Percentiles rank a stretch among this genome's conserved stretches.
Conservation (phyloP, 176 grass and related monocot genomes). For the Musa beccarii region DNA sequence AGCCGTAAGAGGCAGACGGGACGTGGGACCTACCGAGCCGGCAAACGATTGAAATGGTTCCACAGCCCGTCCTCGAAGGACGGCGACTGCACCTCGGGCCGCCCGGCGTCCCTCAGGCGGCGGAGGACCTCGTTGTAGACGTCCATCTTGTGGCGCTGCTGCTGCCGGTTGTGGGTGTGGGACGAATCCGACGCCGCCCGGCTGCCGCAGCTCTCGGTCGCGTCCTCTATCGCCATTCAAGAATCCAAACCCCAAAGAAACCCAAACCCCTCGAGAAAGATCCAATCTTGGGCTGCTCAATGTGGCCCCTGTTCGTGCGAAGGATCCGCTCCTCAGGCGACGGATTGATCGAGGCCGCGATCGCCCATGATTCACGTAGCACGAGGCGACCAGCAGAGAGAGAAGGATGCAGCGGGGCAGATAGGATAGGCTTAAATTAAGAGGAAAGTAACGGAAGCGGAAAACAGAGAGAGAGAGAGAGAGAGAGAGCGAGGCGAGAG, state of each 20-base stretch:
- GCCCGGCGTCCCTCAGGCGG: conserved; percentile 11
- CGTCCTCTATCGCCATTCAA: conserved; percentile 10
- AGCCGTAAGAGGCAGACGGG: neutral
- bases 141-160: conserved; percentile 18
- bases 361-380: conserved; percentile 1
- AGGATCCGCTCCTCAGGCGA: neutral
- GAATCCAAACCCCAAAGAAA: neutral
- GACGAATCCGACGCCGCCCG: conserved; percentile 11
- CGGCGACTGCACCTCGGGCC: conserved; percentile 14
- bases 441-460: neutral
- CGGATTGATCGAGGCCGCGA: neutral
- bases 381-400: too few relatives aligned
- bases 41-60: conserved; percentile 21
- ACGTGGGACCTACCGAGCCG: neutral
- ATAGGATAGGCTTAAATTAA: neutral
- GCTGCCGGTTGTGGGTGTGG: neutral
- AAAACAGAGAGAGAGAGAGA: neutral
- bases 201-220: conserved; percentile 19
- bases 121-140: conserved; percentile 23
- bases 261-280: neutral
- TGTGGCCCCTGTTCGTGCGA: neutral
- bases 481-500: neutral
- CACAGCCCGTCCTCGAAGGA: conserved; percentile 16
- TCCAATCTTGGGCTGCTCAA: neutral
- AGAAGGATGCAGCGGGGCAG: neutral